Conservation (phyloP, 345 rosid genomes). For the Populus davidiana region DNA sequence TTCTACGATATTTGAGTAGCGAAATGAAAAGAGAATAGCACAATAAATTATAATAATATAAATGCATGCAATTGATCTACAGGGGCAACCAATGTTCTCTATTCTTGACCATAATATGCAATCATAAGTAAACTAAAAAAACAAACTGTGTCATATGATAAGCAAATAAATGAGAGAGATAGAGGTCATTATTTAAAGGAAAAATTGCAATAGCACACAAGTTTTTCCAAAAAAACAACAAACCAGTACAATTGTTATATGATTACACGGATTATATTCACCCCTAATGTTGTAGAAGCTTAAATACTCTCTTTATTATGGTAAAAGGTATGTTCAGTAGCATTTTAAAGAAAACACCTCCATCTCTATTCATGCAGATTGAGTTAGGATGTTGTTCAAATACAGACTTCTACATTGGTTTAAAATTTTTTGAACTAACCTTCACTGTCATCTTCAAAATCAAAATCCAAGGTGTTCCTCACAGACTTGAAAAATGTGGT, state of each 20-base stretch:
- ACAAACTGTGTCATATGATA: no score
- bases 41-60: not conserved
- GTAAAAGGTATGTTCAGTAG: not conserved
- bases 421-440: conserved; percentile 44
- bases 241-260: no score
- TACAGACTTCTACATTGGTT: not conserved
- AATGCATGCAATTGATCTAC: not conserved
- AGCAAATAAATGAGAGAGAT: no score
- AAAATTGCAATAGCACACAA: no score
- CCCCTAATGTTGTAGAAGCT: not conserved
- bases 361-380: not conserved
- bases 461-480: conserved; percentile 87
- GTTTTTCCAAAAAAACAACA: no score
- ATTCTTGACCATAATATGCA: no score
- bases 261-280: no score
- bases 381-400: not conserved
- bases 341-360: not conserved
- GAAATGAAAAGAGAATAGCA: not conserved
- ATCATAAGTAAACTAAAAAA: no score
- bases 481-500: conserved; percentile 77
- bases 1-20: not conserved
- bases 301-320: not conserved
- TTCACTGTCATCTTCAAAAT: conserved; percentile 87
- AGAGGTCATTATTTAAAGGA: no score
- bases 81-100: no score